phyloP scores from a whole-genome alignment of 2,329 filamentous ascomycete genomes.

The Plenodomus biglobosus region DNA sequence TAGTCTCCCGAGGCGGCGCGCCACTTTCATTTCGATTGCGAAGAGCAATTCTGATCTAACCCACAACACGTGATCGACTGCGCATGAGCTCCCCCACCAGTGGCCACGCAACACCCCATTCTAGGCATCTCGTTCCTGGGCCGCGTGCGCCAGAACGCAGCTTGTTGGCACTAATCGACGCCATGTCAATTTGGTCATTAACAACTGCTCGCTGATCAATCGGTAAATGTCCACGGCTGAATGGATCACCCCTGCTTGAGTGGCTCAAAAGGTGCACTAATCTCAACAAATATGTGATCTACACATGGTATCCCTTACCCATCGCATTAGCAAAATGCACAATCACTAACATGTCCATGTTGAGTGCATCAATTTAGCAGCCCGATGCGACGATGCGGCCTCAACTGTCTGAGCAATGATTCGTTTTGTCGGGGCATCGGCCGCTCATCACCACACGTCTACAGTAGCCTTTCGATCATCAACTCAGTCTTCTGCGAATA shows the following conservation, averaged over 20 bases:
- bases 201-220: conserved; percentile 2
- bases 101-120: background rate
- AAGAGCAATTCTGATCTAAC: background rate
- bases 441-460: too few relatives aligned
- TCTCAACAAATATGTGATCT: background rate
- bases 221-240: conserved; percentile 3
- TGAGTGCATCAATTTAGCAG: background rate
- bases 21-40: background rate
- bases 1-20: too few relatives aligned
- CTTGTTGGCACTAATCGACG: background rate
- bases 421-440: background rate
- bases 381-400: background rate
- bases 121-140: background rate
- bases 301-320: background rate
- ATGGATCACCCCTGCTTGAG: conserved; percentile 5
- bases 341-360: background rate
- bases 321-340: background rate
- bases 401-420: background rate
- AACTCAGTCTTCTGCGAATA: too few relatives aligned
- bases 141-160: background rate
- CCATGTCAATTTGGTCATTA: background rate
- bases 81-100: background rate
- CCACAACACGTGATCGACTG: conserved; percentile 9
- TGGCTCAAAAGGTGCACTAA: background rate
- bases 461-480: too few relatives aligned